These are phyloP conservation scores for Limnanthes douglasii DNA, from an alignment of 345 rosid genomes.

Conservation along the genomic window DNA sequence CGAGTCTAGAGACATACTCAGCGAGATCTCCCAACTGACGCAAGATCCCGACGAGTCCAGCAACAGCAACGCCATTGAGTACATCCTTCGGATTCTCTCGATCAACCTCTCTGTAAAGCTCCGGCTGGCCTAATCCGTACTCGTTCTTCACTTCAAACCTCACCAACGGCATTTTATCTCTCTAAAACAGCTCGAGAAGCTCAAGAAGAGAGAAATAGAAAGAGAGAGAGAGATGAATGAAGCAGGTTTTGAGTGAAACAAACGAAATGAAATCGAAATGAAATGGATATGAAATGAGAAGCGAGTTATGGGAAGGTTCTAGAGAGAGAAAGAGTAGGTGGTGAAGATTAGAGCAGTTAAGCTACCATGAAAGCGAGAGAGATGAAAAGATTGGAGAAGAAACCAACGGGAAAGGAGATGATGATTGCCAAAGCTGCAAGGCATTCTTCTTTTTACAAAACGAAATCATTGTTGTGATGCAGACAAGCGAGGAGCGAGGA, in stretches of 20 bases:
- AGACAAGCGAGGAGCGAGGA: not conserved
- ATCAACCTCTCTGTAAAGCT: conserved; percentile 34
- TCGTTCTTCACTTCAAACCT: conserved; percentile 65
- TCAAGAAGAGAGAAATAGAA: conserved; percentile 4
- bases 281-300: conserved; percentile 1
- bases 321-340: conserved; percentile 21
- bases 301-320: not conserved
- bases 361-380: conserved; percentile 28
- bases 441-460: conserved; percentile 24
- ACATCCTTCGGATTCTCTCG: conserved; percentile 68
- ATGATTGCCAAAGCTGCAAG: conserved; percentile 76
- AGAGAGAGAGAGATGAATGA: conserved; percentile 3
- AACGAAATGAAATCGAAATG: conserved; percentile 11
- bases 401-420: conserved; percentile 7
- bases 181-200: conserved; percentile 1
- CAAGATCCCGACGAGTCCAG: conserved; percentile 91
- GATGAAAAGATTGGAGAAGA: conserved; percentile 14
- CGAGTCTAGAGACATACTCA: conserved; percentile 73
- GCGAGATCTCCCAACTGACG: conserved; percentile 98
- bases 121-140: conserved; percentile 38
- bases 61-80: conserved; percentile 65
- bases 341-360: conserved; percentile 56
- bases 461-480: conserved; percentile 1
- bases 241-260: conserved; percentile 8
- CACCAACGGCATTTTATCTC: conserved; percentile 44